These are phyloP conservation scores for Leishmania tarentolae DNA, from an alignment of 208 protist genomes.

Conservation along the genomic window DNA sequence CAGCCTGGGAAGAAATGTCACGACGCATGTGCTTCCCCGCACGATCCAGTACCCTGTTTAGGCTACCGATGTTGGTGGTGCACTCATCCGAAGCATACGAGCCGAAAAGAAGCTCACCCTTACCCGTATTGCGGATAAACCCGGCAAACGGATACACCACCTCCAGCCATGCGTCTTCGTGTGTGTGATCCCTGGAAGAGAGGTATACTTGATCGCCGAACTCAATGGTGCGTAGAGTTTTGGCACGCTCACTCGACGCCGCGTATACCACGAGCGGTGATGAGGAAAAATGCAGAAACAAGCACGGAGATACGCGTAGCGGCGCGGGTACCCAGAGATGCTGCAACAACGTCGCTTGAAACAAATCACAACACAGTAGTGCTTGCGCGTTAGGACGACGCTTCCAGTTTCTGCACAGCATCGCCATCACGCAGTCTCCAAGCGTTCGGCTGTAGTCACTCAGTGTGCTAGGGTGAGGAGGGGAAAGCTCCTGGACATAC, in stretches of 20 bases:
- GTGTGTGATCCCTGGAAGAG: not conserved
- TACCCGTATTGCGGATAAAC: constrained; percentile 7
- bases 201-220: constrained; percentile 49
- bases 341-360: constrained; percentile 32
- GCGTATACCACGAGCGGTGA: constrained; percentile 36
- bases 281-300: constrained; percentile 37
- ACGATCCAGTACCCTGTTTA: not conserved
- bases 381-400: constrained; percentile 45
- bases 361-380: constrained; percentile 47
- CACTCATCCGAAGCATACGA: not conserved
- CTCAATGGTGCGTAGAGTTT: constrained; percentile 18
- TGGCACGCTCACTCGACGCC: constrained; percentile 25
- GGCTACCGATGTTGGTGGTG: not conserved
- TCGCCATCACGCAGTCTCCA: constrained; percentile 62
- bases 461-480: constrained; percentile 38
- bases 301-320: constrained; percentile 25
- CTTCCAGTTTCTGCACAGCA: constrained; percentile 60
- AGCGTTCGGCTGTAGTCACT: constrained; percentile 43
- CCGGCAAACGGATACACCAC: constrained; percentile 53
- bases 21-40: not conserved
- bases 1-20: not conserved
- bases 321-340: constrained; percentile 39
- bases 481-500: constrained; percentile 18
- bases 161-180: constrained; percentile 29
- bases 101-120: not conserved